Percentiles rank a stretch among this genome's conserved stretches.
phyloP scores from a whole-genome alignment of 305 asterid genomes.

The Fraxinus sp. region DNA sequence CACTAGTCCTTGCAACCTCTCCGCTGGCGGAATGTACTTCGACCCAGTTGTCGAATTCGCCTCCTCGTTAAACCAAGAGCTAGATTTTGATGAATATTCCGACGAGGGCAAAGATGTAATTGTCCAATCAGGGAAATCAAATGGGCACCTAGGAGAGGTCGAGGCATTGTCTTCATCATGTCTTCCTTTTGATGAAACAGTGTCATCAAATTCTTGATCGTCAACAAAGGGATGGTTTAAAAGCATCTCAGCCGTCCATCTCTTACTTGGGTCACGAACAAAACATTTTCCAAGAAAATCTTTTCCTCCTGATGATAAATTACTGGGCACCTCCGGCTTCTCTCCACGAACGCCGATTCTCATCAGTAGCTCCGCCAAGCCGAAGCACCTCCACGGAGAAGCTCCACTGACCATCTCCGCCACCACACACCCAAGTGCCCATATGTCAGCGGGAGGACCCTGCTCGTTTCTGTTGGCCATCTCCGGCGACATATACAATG shows the following conservation, averaged over 20 bases:
- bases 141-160: constrained; percentile 63
- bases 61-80: background rate
- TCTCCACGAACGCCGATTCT: constrained; percentile 59
- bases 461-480: constrained; percentile 42
- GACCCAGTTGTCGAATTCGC: background rate
- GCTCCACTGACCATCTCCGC: constrained; percentile 42
- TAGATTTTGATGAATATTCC: constrained; percentile 22
- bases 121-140: constrained; percentile 69
- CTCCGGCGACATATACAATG: constrained; percentile 61
- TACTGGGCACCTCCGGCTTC: constrained; percentile 53
- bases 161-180: constrained; percentile 8
- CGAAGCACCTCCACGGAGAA: constrained; percentile 52
- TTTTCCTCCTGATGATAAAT: constrained; percentile 54
- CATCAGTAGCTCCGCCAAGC: constrained; percentile 49
- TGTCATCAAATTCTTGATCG: constrained; percentile 10
- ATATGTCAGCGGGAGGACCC: constrained; percentile 52
- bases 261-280: constrained; percentile 40
- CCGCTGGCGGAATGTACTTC: constrained; percentile 27
- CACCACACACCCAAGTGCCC: constrained; percentile 61
- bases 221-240: constrained; percentile 49
- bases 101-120: constrained; percentile 37
- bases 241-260: constrained; percentile 98
- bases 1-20: constrained; percentile 27
- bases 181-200: constrained; percentile 25
- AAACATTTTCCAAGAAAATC: constrained; percentile 60